Evolutionary conservation across 2,329 filamentous ascomycete genomes (phyloP).

Genomic region (Beauveria sp.): DNA sequence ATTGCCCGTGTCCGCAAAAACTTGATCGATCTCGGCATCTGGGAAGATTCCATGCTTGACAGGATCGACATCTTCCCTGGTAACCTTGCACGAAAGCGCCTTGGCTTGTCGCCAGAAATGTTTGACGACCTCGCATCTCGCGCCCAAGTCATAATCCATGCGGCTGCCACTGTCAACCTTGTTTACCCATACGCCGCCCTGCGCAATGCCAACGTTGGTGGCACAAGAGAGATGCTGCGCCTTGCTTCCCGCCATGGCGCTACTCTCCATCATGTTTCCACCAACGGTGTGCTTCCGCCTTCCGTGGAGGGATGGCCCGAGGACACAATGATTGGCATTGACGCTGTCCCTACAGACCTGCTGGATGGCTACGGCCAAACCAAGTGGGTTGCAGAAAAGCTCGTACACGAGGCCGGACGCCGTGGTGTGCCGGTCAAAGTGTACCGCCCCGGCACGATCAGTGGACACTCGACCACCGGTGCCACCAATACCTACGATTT

Average conservation of each 20-base stretch:
- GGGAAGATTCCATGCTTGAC: conserved; percentile 70
- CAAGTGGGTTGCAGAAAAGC: conserved; percentile 74
- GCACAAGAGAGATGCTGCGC: conserved; percentile 68
- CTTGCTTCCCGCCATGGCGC: conserved; percentile 60
- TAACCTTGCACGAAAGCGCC: conserved; percentile 59
- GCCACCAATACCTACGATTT: conserved; percentile 74
- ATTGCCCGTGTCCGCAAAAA: conserved; percentile 69
- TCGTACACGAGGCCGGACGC: conserved; percentile 60
- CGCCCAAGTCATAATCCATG: conserved; percentile 68
- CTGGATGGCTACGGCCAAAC: conserved; percentile 71
- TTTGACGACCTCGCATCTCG: conserved; percentile 59
- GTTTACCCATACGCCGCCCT: conserved; percentile 76
- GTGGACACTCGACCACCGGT: conserved; percentile 66
- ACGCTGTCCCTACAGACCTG: conserved; percentile 61
- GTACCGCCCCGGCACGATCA: conserved; percentile 69
- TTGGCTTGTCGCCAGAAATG: conserved; percentile 58
- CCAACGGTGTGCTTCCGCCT: conserved; percentile 69
- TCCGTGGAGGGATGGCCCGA: conserved; percentile 66
- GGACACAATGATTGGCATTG: conserved; percentile 56
- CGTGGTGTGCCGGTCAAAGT: conserved; percentile 65
- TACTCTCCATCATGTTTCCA: conserved; percentile 72
- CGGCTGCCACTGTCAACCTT: conserved; percentile 70
- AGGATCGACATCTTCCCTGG: conserved; percentile 69
- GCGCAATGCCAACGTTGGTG: conserved; percentile 67
- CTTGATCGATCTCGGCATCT: conserved; percentile 68